Evolutionary conservation across 345 rosid genomes (phyloP).

Genomic region (Conringia planisiliqua): DNA sequence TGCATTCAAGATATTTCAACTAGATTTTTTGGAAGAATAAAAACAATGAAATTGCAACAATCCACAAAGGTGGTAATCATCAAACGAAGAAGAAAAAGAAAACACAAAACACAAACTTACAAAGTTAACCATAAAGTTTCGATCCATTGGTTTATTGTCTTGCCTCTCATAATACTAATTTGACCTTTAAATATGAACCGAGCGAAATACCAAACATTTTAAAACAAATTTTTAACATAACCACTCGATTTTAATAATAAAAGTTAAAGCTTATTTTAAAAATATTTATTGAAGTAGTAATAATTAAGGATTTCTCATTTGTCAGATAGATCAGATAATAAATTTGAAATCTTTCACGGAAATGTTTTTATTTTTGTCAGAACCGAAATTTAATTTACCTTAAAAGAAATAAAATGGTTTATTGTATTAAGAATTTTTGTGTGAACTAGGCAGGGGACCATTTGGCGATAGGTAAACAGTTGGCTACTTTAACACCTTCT

Average conservation of each 20-base stretch:
- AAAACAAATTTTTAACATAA: not conserved
- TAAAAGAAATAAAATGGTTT: conserved; percentile 13
- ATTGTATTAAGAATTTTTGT: not conserved
- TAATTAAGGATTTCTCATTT: not conserved
- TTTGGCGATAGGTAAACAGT: conserved; percentile 37
- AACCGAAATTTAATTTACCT: conserved; percentile 15
- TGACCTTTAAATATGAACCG: not conserved
- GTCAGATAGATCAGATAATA: not conserved
- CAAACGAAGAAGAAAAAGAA: not conserved
- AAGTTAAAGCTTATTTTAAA: not conserved
- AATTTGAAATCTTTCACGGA: conserved; percentile 15
- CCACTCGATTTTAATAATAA: not conserved
- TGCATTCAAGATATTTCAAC: not conserved
- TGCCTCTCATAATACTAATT: not conserved
- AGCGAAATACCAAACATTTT: not conserved
- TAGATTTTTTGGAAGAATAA: not conserved
- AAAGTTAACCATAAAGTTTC: not conserved
- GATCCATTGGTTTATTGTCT: not conserved
- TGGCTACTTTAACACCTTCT: conserved; percentile 35
- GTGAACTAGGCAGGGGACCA: conserved; percentile 55
- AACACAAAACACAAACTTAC: not conserved
- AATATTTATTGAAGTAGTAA: not conserved
- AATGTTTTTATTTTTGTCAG: conserved; percentile 23
- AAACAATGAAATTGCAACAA: not conserved
- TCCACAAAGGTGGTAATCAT: not conserved